Percentiles rank a stretch among this genome's conserved stretches.
Evolutionary conservation across 2,329 filamentous ascomycete genomes (phyloP).

Genomic region (Trichoderma endophyticum): DNA sequence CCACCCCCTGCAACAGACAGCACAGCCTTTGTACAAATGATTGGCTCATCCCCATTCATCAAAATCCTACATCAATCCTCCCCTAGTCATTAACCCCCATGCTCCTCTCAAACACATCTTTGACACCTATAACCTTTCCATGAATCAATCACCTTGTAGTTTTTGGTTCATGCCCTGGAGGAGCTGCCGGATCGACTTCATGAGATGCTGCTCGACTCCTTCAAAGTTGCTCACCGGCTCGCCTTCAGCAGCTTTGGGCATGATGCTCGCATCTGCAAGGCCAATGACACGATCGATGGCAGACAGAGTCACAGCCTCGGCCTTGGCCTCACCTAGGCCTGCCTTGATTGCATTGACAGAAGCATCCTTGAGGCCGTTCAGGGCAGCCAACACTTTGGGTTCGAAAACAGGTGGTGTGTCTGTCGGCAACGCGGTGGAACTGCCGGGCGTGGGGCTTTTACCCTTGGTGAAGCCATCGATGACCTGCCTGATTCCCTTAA

Average conservation of each 20-base stretch:
- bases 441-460: conserved; percentile 35
- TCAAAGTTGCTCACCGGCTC: conserved; percentile 36
- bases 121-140: background rate
- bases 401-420: conserved; percentile 35
- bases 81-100: background rate
- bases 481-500: conserved; percentile 42
- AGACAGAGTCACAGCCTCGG: conserved; percentile 47
- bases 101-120: background rate
- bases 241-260: conserved; percentile 34
- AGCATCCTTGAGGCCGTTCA: conserved; percentile 46
- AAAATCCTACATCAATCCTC: background rate
- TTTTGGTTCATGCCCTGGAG: conserved; percentile 41
- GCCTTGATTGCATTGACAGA: conserved; percentile 42
- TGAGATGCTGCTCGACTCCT: conserved; percentile 40
- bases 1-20: background rate
- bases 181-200: conserved; percentile 40
- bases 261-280: conserved; percentile 43
- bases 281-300: conserved; percentile 51
- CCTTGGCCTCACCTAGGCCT: conserved; percentile 40
- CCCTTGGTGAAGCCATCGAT: conserved; percentile 42
- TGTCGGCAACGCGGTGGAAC: conserved; percentile 23
- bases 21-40: background rate
- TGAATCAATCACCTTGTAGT: conserved; percentile 25
- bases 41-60: background rate
- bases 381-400: conserved; percentile 40